These are phyloP conservation scores for Exophiala phaeomuriformis DNA, from an alignment of 2,329 filamentous ascomycete genomes.

Conservation along the genomic window DNA sequence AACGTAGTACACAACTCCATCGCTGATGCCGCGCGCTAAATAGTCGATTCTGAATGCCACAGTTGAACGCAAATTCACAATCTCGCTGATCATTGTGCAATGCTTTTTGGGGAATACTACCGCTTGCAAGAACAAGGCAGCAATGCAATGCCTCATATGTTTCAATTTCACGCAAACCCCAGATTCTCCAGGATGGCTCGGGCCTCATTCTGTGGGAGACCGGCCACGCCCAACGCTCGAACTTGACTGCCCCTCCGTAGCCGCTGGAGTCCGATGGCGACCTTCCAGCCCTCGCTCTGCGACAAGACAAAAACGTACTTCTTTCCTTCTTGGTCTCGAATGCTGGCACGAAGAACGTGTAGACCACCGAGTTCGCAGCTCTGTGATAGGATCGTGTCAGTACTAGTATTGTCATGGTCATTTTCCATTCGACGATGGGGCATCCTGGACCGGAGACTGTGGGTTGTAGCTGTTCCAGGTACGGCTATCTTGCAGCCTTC, in stretches of 20 bases:
- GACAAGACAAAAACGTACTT: constrained; percentile 55
- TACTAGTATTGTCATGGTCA: background rate
- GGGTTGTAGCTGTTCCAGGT: constrained; percentile 39
- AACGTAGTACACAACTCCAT: constrained; percentile 18
- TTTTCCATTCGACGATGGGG: constrained; percentile 2
- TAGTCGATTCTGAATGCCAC: constrained; percentile 7
- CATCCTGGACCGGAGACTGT: constrained; percentile 32
- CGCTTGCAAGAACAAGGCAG: constrained; percentile 1
- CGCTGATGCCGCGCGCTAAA: constrained; percentile 22
- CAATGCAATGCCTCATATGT: background rate
- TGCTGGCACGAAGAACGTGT: constrained; percentile 51
- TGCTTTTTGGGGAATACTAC: constrained; percentile 4
- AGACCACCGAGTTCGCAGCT: constrained; percentile 42
- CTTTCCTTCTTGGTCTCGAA: constrained; percentile 55
- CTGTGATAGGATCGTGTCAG: constrained; percentile 19
- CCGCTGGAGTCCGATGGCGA: constrained; percentile 51
- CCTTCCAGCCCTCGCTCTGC: constrained; percentile 56
- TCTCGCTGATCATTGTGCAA: constrained; percentile 12
- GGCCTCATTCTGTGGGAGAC: constrained; percentile 43
- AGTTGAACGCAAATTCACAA: constrained; percentile 4
- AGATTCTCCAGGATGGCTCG: constrained; percentile 36
- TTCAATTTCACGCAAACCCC: constrained; percentile 32
- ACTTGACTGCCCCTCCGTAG: constrained; percentile 51
- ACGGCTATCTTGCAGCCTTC: constrained; percentile 29
- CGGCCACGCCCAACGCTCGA: constrained; percentile 47